Evolutionary conservation across 441 rosid species (phyloP), one percentile per base, ranked within the genome.

Genomic region (Euphorbia corollata): DNA sequence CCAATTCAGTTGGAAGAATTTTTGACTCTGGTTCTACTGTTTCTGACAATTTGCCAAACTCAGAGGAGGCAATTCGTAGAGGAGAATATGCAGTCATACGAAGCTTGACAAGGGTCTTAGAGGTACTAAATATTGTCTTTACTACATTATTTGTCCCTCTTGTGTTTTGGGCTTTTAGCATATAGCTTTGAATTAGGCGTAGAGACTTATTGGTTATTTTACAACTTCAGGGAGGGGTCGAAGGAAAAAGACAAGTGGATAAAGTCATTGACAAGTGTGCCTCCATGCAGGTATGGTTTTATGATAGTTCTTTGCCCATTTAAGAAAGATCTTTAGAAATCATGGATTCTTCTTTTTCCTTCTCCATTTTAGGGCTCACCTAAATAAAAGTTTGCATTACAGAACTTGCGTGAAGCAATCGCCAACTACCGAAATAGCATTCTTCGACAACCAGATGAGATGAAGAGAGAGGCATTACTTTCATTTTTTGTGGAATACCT

Each of bases 241-340:
- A 95, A 83, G 98, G 97, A 68, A 95, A 95, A 87, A 81, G 90
- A 72, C 96, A 88, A 81, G 98, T 95, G 58, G 99, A 95, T 77
- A 88, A 88, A 81, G 98, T 92, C 79, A 95, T 95, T 71, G 99
- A 95, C 82, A 92, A 88, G 83, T 95, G 99, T 81, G 85, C 98
- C 65, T 86, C 97, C 76, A 92, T 95, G 99, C 99, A 95, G 97
- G 99, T 95, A 78, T 73, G 61, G 62, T 47, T 72, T 69, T 73
- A 43, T 64, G 70, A 61, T 64, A 22, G 10, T 5, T 34, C 58
- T 11, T 66, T 12, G 39, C 58, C 57, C 22, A 57, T 71, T 68
- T 22, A 19, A 20, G 19, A 13, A 54, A 76, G 67, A 65, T 67
- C 36, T 69, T 15, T 50, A 50, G 61, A 62, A 62, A 61, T 53